Base-by-base conservation (phyloP, 805 yeast genomes). In the Barnettozyma salicaria region DNA sequence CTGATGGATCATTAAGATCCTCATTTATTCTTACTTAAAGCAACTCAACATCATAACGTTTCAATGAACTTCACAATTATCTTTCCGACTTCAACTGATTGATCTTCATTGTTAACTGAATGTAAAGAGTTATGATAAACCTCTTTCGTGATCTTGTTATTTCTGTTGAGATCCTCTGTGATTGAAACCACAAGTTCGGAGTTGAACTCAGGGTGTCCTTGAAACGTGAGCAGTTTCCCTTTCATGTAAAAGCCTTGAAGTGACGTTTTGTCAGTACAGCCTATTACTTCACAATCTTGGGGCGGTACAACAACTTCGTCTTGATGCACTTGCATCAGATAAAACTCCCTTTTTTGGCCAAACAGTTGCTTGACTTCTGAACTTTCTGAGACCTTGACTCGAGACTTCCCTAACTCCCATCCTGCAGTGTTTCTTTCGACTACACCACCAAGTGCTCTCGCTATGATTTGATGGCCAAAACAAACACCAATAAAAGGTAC, bases 181-280 rank as follows among this genome's bases (percentile, higher is more conserved):
- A 27, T 21, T 1, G 8, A 53, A 4, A 58, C 65, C 0, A 46
- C 8, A 8, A 42, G 20, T 5, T 28, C 40, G 3, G 63, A 61
- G 19, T 61, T 52, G 51, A 84, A 88, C 55, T 88, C 96, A 0
- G 96, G 96, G 52, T 88, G 97, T 1, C 96, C 96, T 58, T 88
- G 97, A 47, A 87, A 72, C 0, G 92, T 74, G 17, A 88, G 58
- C 7, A 82, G 37, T 30, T 68, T 65, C 17, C 65, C 53, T 1
- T 68, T 65, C 27, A 72, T 70, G 38, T 71, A 72, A 20, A 84
- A 60, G 0, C 95, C 94, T 59, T 88, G 96, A 24, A 73, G 61
- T 1, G 60, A 49, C 44, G 95, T 81, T 27, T 58, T 65, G 1
- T 64, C 57, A 7, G 81, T 71, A 6, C 70, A 56, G 0, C 94